Conservation (phyloP, 2,329 filamentous ascomycete species). For the Tolypocladium amazonense region DNA sequence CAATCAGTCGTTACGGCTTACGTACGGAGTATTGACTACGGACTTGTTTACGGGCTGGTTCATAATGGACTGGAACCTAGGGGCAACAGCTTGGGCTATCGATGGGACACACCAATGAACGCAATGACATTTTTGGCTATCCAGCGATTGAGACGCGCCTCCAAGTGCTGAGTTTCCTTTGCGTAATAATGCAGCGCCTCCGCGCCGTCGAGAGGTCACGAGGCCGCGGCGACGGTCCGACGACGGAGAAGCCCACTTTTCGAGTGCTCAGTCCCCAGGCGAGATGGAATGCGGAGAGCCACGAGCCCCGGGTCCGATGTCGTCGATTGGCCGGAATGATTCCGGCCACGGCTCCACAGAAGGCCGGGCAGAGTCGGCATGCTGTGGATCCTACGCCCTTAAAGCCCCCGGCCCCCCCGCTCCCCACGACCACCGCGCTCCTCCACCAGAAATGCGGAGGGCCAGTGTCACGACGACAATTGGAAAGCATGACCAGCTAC, state of each 20-base stretch:
- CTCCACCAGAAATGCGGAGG: neutral
- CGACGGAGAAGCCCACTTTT: neutral
- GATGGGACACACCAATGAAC: neutral
- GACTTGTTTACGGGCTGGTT: neutral
- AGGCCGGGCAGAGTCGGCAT: constrained; percentile 13
- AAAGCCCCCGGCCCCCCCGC: constrained; percentile 5
- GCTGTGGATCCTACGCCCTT: constrained; percentile 4
- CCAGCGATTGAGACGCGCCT: neutral
- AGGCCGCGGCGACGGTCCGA: neutral
- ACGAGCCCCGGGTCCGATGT: constrained; percentile 13
- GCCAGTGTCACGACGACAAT: neutral
- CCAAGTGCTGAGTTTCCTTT: neutral
- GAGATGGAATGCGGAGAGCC: constrained; percentile 1
- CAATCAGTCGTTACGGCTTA: too few relatives aligned
- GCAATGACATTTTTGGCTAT: neutral
- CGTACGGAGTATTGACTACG: neutral
- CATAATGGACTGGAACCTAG: neutral
- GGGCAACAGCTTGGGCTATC: neutral
- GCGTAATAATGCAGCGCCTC: neutral
- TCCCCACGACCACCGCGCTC: neutral
- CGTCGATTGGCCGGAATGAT: constrained; percentile 20
- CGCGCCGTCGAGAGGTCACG: neutral
- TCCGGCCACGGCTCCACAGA: constrained; percentile 18
- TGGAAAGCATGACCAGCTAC: neutral
- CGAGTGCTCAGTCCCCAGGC: neutral